Conservation (phyloP, 2,329 filamentous ascomycete species). For the Exophiala viscosa region DNA sequence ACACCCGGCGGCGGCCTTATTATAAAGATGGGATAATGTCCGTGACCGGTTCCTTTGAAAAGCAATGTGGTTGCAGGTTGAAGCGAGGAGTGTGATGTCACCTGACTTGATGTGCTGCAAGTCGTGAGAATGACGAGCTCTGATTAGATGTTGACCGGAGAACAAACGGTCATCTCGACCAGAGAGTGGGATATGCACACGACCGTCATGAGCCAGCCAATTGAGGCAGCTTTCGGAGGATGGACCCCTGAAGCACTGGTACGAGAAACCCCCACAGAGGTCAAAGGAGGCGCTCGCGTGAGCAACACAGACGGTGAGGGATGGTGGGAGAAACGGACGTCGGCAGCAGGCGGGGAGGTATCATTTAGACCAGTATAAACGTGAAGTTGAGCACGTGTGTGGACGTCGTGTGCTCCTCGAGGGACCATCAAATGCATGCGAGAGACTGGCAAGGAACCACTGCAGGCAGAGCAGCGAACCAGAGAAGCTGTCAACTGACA, state of each 20-base stretch:
- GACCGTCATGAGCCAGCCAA: conserved; percentile 11
- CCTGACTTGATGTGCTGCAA: conserved; percentile 9
- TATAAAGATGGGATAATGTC: too few species aligned
- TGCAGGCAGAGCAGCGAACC: conserved; percentile 13
- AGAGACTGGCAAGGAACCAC: conserved; percentile 14
- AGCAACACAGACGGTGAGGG: conserved; percentile 11
- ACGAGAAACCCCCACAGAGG: conserved; percentile 12
- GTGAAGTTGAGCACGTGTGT: conserved; percentile 22
- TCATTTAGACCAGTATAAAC: conserved; percentile 25
- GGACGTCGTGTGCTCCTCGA: conserved; percentile 18
- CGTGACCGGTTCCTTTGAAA: not conserved
- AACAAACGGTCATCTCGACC: conserved; percentile 4
- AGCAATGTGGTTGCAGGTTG: not conserved
- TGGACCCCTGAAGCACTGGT: conserved; percentile 2
- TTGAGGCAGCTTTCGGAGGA: conserved; percentile 4
- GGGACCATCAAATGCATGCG: not conserved
- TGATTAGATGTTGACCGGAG: conserved; percentile 7
- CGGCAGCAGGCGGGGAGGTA: not conserved
- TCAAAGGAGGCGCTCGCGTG: conserved; percentile 23
- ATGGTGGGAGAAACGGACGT: conserved; percentile 1
- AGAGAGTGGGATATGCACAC: conserved; percentile 22
- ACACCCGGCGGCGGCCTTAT: not conserved
- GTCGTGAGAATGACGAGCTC: conserved; percentile 9
- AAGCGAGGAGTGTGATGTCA: conserved; percentile 14
- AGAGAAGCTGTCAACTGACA: not conserved